Conservation (phyloP, 2,329 filamentous ascomycete species). For the Nemania sp. region DNA sequence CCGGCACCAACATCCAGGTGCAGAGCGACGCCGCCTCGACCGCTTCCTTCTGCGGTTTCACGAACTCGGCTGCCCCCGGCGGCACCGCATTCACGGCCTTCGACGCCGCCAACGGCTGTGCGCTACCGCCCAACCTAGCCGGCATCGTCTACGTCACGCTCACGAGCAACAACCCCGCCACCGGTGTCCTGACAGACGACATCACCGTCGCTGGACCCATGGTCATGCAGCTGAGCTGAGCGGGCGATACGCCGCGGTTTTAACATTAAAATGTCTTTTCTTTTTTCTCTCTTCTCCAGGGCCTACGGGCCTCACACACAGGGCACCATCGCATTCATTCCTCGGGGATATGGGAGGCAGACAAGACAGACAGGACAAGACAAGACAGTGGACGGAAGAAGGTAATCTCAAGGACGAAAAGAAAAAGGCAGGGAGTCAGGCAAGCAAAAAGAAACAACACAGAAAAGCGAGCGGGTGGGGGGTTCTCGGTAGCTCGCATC, state of each 20-base stretch:
- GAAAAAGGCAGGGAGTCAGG: slow-evolving; percentile 7
- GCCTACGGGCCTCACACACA: background rate
- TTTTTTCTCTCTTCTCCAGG: background rate
- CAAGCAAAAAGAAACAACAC: slow-evolving; percentile 15
- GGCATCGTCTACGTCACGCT: slow-evolving; percentile 77
- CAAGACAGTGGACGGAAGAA: background rate
- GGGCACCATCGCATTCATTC: background rate
- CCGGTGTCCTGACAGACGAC: slow-evolving; percentile 67
- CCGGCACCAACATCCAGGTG: slow-evolving; percentile 61
- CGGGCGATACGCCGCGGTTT: background rate
- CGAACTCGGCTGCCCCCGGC: slow-evolving; percentile 68
- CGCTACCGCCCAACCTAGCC: slow-evolving; percentile 70
- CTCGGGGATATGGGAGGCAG: background rate
- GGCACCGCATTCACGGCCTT: slow-evolving; percentile 72
- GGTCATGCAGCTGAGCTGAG: slow-evolving; percentile 65
- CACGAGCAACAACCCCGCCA: slow-evolving; percentile 64
- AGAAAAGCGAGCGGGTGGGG: slow-evolving; percentile 35
- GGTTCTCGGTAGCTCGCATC: slow-evolving; percentile 37
- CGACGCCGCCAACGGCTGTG: slow-evolving; percentile 65
- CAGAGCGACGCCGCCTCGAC: slow-evolving; percentile 62
- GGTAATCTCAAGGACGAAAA: background rate
- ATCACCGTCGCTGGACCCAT: slow-evolving; percentile 75
- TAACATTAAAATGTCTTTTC: slow-evolving; percentile 6
- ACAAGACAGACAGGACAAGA: slow-evolving; percentile 8
- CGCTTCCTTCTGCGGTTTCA: slow-evolving; percentile 75